Percentiles rank a stretch among this genome's conserved stretches.
phyloP scores from a whole-genome alignment of 2,329 filamentous ascomycete genomes.

The Fusarium sp. region DNA sequence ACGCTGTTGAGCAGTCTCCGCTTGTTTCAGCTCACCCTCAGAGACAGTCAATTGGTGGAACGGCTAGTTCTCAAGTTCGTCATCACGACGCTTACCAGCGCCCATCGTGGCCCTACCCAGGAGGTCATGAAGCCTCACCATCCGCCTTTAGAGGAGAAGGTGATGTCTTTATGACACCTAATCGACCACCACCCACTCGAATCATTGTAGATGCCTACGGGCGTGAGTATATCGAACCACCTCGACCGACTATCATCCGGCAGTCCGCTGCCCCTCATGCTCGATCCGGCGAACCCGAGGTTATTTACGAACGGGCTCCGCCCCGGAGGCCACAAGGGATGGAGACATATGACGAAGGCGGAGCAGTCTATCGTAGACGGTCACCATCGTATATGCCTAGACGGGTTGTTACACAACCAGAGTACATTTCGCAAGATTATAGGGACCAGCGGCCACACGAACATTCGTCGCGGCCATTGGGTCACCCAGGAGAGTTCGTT shows the following conservation, averaged over 20 bases:
- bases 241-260: constrained; percentile 56
- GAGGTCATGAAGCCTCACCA: constrained; percentile 57
- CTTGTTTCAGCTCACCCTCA: constrained; percentile 53
- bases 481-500: constrained; percentile 59
- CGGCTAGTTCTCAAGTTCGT: constrained; percentile 54
- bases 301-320: constrained; percentile 74
- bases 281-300: constrained; percentile 61
- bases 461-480: constrained; percentile 64
- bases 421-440: constrained; percentile 64
- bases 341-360: constrained; percentile 63
- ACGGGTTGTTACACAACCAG: constrained; percentile 72
- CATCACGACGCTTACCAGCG: constrained; percentile 57
- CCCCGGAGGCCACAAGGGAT: constrained; percentile 63
- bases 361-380: constrained; percentile 61
- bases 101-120: constrained; percentile 58
- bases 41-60: constrained; percentile 27
- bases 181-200: constrained; percentile 67
- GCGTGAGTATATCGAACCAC: constrained; percentile 77
- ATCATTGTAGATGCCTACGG: constrained; percentile 87
- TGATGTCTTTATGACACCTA: constrained; percentile 64
- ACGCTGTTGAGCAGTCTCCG: constrained; percentile 54
- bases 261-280: constrained; percentile 66
- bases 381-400: constrained; percentile 66
- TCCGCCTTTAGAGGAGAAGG: constrained; percentile 62
- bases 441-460: constrained; percentile 69